Conservation (phyloP, 1,139 yeast species). For the Yamadazyma dendronema region DNA sequence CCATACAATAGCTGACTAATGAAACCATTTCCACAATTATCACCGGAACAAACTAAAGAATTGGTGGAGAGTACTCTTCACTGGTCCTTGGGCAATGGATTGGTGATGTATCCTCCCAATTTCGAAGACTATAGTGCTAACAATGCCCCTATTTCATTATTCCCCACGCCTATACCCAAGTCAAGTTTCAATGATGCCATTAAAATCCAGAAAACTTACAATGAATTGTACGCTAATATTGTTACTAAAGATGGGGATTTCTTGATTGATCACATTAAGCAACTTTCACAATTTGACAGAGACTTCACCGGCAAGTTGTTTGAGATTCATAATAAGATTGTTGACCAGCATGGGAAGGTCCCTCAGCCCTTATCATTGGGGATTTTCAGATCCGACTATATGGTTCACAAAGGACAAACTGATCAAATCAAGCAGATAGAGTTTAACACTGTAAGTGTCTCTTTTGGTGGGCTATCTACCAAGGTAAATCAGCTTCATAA, state of each 20-base stretch:
- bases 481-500: slow-evolving; percentile 77
- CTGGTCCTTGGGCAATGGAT: slow-evolving; percentile 78
- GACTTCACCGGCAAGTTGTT: slow-evolving; percentile 82
- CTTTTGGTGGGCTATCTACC: slow-evolving; percentile 87
- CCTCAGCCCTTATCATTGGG: slow-evolving; percentile 76
- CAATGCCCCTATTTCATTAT: slow-evolving; percentile 83
- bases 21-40: slow-evolving; percentile 33
- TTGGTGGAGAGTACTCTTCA: slow-evolving; percentile 53
- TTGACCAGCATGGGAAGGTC: slow-evolving; percentile 34
- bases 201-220: slow-evolving; percentile 66
- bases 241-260: slow-evolving; percentile 54
- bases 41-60: slow-evolving; percentile 22
- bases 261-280: slow-evolving; percentile 56
- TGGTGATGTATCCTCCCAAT: slow-evolving; percentile 71
- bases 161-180: slow-evolving; percentile 85
- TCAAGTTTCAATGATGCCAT: slow-evolving; percentile 64
- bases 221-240: slow-evolving; percentile 69
- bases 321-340: slow-evolving; percentile 52
- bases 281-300: slow-evolving; percentile 58
- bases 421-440: slow-evolving; percentile 81
- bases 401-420: slow-evolving; percentile 55
- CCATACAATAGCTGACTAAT: slow-evolving; percentile 5
- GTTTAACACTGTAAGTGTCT: slow-evolving; percentile 92
- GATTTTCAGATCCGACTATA: slow-evolving; percentile 85
- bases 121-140: slow-evolving; percentile 48